phyloP scores from a whole-genome alignment of 2,329 filamentous ascomycete genomes.

The Fusarium sp. region DNA sequence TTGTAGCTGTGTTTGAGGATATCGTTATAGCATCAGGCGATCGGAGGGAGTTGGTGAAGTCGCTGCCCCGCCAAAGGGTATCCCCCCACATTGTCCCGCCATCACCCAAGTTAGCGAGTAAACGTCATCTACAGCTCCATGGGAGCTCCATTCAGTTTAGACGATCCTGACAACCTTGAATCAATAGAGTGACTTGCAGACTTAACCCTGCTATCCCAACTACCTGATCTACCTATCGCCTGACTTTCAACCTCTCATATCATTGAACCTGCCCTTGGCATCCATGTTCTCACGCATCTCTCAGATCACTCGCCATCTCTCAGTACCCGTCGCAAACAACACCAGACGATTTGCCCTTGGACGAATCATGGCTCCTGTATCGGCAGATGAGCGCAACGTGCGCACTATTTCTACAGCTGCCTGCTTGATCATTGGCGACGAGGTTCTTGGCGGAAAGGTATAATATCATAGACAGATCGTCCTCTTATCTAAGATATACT shows the following conservation, averaged over 20 bases:
- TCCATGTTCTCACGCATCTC: conserved; percentile 81
- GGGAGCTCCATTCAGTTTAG: conserved; percentile 11
- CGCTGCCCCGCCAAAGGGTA: conserved; percentile 34
- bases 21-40: conserved; percentile 27
- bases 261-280: conserved; percentile 3
- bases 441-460: conserved; percentile 95
- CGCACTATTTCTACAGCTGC: conserved; percentile 88
- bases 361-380: conserved; percentile 56
- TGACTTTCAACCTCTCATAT: conserved; percentile 8
- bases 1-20: conserved; percentile 4
- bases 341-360: conserved; percentile 45
- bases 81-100: conserved; percentile 32
- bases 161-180: conserved; percentile 17
- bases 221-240: background rate
- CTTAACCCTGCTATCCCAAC: background rate
- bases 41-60: conserved; percentile 15
- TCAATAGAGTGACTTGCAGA: conserved; percentile 21
- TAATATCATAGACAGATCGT: background rate
- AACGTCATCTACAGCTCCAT: conserved; percentile 34
- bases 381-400: conserved; percentile 66
- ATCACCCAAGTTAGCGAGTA: conserved; percentile 20
- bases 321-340: conserved; percentile 50
- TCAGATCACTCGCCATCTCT: conserved; percentile 78
- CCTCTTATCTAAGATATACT: background rate
- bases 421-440: conserved; percentile 96